Evolutionary conservation across 257 asterid genomes (phyloP).

Genomic region (Solanum rostratum): DNA sequence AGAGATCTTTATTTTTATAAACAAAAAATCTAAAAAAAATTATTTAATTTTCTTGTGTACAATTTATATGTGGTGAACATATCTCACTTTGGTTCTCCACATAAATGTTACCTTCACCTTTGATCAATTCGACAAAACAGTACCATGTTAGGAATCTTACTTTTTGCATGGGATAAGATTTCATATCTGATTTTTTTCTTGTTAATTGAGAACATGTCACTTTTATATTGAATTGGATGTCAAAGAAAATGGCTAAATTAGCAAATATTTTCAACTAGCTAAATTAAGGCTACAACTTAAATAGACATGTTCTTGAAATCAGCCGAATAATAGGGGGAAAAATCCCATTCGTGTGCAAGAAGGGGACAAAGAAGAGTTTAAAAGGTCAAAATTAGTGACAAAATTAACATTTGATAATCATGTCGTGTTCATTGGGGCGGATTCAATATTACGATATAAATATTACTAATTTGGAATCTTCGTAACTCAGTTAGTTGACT

Average conservation of each 20-base stretch:
- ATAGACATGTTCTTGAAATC: neutral
- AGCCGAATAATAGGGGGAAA: neutral
- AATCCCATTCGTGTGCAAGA: neutral
- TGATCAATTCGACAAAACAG: neutral
- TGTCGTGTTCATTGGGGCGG: neutral
- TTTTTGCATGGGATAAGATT: neutral
- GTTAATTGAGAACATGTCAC: neutral
- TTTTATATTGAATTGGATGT: neutral
- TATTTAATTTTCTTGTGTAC: too few relatives aligned
- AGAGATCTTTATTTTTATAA: too few relatives aligned
- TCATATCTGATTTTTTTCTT: neutral
- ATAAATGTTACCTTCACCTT: neutral
- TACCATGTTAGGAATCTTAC: neutral
- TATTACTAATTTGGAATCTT: too few relatives aligned
- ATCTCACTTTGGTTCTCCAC: too few relatives aligned
- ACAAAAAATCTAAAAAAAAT: too few relatives aligned
- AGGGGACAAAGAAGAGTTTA: neutral
- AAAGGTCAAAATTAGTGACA: neutral
- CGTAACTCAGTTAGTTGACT: too few relatives aligned
- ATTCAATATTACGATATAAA: neutral
- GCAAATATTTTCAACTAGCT: neutral
- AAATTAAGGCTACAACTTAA: neutral
- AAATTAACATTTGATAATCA: neutral
- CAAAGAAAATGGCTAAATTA: too few relatives aligned
- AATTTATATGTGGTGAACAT: too few relatives aligned